These are phyloP conservation scores for Xylaria grammica DNA, from an alignment of 495 filamentous ascomycete species.

Conservation along the genomic window DNA sequence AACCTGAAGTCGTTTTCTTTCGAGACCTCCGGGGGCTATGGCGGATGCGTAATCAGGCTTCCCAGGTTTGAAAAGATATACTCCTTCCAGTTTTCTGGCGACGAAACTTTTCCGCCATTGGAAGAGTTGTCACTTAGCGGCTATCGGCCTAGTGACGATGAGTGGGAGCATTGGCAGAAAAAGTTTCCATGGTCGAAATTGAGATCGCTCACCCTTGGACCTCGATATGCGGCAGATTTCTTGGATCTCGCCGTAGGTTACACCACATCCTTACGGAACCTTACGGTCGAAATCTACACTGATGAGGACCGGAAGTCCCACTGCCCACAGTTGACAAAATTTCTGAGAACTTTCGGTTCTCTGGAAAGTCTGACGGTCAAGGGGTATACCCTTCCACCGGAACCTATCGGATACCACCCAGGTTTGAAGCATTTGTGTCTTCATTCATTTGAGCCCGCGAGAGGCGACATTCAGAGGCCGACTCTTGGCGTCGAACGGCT, in stretches of 20 bases:
- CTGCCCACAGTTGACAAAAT: not conserved
- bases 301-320: not conserved
- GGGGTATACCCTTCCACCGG: not conserved
- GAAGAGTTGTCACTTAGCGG: constrained; percentile 6
- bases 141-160: not conserved
- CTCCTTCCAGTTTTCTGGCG: not conserved
- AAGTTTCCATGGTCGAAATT: constrained; percentile 11
- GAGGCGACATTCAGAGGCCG: not conserved
- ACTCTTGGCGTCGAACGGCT: constrained; percentile 7
- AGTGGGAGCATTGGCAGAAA: not conserved
- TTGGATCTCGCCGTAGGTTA: constrained; percentile 2
- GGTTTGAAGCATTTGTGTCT: constrained; percentile 14
- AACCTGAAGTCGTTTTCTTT: constrained; percentile 11
- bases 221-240: not conserved
- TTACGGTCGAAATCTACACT: not conserved
- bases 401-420: not conserved
- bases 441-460: constrained; percentile 5
- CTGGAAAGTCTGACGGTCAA: constrained; percentile 13
- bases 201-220: constrained; percentile 17
- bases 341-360: not conserved
- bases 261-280: not conserved
- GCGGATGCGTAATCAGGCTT: not conserved
- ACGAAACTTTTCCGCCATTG: constrained; percentile 8
- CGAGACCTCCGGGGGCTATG: not conserved
- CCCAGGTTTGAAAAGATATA: not conserved